Conservation (phyloP, 2,329 filamentous ascomycete genomes). For the Ploettnerulaceae sp. region DNA sequence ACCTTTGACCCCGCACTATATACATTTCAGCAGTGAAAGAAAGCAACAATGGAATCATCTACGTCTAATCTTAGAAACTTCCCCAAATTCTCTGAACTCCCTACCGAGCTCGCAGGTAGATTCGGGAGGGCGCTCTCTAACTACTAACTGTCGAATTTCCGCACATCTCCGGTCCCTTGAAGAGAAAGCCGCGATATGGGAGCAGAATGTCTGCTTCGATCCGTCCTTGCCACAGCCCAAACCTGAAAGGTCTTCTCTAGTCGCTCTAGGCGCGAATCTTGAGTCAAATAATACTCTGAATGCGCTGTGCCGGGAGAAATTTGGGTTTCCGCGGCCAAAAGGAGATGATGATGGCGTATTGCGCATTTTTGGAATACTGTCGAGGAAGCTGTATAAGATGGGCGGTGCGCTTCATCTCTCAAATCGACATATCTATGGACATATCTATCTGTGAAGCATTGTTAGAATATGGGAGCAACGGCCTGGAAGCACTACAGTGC, state of each 20-base stretch:
- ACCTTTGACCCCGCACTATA: background rate
- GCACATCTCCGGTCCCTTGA: background rate
- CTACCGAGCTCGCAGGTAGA: background rate
- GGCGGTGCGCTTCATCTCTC: background rate
- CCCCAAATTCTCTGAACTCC: background rate
- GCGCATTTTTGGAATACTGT: background rate
- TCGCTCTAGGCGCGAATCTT: background rate
- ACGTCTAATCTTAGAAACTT: background rate
- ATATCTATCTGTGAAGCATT: background rate
- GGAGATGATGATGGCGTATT: background rate
- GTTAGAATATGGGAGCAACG: background rate
- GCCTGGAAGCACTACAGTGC: background rate
- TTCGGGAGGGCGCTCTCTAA: background rate
- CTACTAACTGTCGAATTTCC: constrained; percentile 2
- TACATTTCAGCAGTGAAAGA: background rate
- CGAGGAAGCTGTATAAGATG: background rate
- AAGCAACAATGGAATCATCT: background rate
- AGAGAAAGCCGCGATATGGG: background rate
- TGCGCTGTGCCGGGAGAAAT: background rate
- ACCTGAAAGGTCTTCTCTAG: background rate
- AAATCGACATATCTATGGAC: background rate
- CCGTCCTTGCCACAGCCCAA: background rate
- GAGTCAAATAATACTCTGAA: background rate
- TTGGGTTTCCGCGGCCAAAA: background rate
- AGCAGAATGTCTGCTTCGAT: background rate